A percentile compares a stretch with the other conserved stretches of the same genome.
phyloP scores from a whole-genome alignment of 331 rosid species.

The Quercus lobata region DNA sequence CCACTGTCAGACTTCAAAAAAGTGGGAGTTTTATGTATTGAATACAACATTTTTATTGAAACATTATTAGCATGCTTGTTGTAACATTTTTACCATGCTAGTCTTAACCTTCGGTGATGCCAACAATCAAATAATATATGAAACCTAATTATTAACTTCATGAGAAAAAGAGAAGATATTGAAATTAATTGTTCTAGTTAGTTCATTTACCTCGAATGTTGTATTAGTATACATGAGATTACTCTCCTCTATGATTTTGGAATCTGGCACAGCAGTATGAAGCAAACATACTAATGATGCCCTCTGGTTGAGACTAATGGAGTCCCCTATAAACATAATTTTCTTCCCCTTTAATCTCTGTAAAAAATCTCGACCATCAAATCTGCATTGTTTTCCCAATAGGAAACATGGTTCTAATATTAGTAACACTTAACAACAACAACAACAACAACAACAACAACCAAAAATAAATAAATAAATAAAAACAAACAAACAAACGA shows the following conservation, averaged over 20 bases:
- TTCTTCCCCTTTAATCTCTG: slow-evolving; percentile 41
- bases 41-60: no score
- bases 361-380: slow-evolving; percentile 44
- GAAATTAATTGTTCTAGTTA: neutral
- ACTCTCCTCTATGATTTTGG: neutral
- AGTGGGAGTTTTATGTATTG: no score
- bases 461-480: neutral
- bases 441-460: neutral
- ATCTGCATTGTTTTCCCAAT: slow-evolving; percentile 20
- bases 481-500: no score
- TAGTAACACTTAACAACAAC: neutral
- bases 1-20: no score
- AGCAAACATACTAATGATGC: slow-evolving; percentile 57
- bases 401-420: neutral
- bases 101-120: neutral
- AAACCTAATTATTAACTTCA: neutral
- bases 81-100: no score
- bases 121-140: neutral
- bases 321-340: slow-evolving; percentile 76
- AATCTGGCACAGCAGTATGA: slow-evolving; percentile 41
- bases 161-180: neutral
- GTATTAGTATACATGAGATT: neutral
- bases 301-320: slow-evolving; percentile 60
- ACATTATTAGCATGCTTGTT: no score
- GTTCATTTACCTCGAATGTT: slow-evolving; percentile 29